Base-by-base conservation (phyloP, 441 rosid genomes). In the Bruguiera hainesii region DNA sequence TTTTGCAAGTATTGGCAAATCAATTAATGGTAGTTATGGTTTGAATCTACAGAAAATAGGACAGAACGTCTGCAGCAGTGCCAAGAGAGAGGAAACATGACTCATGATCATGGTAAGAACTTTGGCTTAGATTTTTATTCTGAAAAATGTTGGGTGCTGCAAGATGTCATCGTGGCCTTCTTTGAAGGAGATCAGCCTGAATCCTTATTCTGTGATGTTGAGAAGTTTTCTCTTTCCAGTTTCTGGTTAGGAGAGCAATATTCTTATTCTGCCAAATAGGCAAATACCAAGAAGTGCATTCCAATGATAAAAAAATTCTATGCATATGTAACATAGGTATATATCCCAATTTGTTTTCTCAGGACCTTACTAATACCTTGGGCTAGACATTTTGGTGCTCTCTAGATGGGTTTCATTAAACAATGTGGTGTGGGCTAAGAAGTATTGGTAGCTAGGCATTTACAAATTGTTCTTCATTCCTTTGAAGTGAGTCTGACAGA, bases 31-130 rank as follows among this genome's bases (percentile, higher is more conserved):
- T 63, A 13, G 16, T 33, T 74, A 8, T 73, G 66, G 68, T 75
- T 66, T 80, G 67, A 13, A 37, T 69, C 74, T 73, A 29, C 87
- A 86, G 97, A 82, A 70, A 88, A 85, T 84, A 74, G 78, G 80
- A 51, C 70, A 60, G 97, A 81, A 73, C 76, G 39, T 79, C 68
- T 79, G 51, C 85, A 71, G 49, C 85, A 74, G 51, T 81, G 63
- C 52, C 30, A 66, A 74, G 90, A 83, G 73, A 85, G 75, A 69
- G 82, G 75, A 58, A 80, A 61, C 53, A 49, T 29, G 59, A 55
- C 71, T 73, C 83, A 65, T 71, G 88, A 84, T 56, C 71, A 74
- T 42, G 90, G 89, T 90, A 82, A 73, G 53, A 42, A 21, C 62
- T 61, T 63, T 70, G 55, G 8, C 62, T 64, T 64, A 62, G 51